Percentiles rank a stretch among this genome's conserved stretches.
Evolutionary conservation across 2,329 filamentous ascomycete genomes (phyloP).

Genomic region (Phaeosphaeriaceae sp.): DNA sequence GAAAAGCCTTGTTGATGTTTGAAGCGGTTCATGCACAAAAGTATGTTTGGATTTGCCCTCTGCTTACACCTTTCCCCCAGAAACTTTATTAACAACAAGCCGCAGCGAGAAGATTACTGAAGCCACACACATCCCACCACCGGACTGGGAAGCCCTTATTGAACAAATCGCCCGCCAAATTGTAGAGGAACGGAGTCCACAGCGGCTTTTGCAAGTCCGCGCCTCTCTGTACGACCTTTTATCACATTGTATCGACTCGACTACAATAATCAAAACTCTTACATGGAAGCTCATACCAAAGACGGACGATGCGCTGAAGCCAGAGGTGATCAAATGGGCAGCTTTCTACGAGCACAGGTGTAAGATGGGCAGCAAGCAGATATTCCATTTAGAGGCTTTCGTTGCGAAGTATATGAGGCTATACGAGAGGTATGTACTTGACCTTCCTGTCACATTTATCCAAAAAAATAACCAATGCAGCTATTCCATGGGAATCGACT

Average conservation of each 20-base stretch:
- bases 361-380: conserved; percentile 89
- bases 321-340: conserved; percentile 92
- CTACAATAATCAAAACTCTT: conserved; percentile 90
- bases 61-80: background rate
- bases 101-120: conserved; percentile 87
- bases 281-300: conserved; percentile 90
- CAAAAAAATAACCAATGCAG: conserved; percentile 33
- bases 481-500: conserved; percentile 73
- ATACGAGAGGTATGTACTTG: conserved; percentile 75
- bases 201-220: conserved; percentile 83
- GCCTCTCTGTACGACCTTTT: conserved; percentile 96
- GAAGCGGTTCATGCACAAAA: conserved; percentile 97
- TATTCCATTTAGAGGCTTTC: conserved; percentile 97
- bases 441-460: background rate
- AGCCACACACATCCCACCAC: conserved; percentile 85
- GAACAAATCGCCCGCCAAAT: conserved; percentile 90
- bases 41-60: conserved; percentile 59
- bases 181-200: conserved; percentile 88
- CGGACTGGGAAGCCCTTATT: conserved; percentile 96
- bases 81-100: conserved; percentile 14
- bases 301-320: conserved; percentile 87
- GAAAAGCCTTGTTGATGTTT: conserved; percentile 92
- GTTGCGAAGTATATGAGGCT: conserved; percentile 99
- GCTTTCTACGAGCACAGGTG: conserved; percentile 97
- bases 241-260: conserved; percentile 95